Base-by-base conservation (phyloP, 345 rosid genomes). In the Corchorus capsularis region DNA sequence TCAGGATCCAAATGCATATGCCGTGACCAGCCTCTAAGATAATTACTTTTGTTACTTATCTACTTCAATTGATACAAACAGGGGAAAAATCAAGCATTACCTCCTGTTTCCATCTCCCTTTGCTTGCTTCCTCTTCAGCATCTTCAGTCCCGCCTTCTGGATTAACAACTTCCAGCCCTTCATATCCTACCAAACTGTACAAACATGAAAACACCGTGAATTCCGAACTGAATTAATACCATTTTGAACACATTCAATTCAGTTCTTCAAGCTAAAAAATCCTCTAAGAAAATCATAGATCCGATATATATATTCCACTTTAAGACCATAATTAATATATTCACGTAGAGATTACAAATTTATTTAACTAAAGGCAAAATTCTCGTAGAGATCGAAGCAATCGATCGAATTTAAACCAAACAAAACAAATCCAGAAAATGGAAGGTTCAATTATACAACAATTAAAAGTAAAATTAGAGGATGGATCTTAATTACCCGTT, bases 121-220 rank as follows among this genome's bases (percentile, higher is more conserved):
- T 89, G 69, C 73, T 89, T 71, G 99, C 99, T 87, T 96, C 98
- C 80, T 92, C 98, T 71, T 87, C 99, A 35, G 95, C 96, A 72
- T 96, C 99, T 37, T 94, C 98, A 27, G 90, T 94, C 77, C 97
- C 89, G 79, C 99, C 99, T 80, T 96, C 99, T 1, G 98, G 99
- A 79, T 96, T 94, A 54, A 94, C 81, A 75, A 96, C 98, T 86
- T 96, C 98, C 56, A 96, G 76, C 6, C 99, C 99, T 81, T 96
- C 98, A 79, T 96, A 92, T 37, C 91, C 90, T 74, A 92, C 45
- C 81, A 93, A 73, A 60, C 98, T 96, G 80, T 62, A 73, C 0
- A 74, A 39, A 77, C 37, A 71, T 39, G 57, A 35, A 13, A 55
- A 17, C 16, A 52, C 41, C 73, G 19, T 68, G 68, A 32, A 43